phyloP scores from a whole-genome alignment of 495 filamentous ascomycete species.

The Xylaria castorea region DNA sequence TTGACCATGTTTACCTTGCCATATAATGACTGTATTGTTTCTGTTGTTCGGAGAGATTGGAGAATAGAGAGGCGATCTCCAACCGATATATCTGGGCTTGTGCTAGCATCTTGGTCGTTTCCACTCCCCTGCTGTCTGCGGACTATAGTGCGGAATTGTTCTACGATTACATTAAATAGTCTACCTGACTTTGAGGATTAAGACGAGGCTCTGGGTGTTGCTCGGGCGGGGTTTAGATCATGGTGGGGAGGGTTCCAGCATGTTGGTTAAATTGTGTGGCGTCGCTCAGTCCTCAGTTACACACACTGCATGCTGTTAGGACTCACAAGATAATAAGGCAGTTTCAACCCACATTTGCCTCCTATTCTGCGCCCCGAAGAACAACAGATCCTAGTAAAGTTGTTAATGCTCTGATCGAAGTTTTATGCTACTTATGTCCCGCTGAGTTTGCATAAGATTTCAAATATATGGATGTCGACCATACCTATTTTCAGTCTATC shows the following conservation, averaged over 20 bases:
- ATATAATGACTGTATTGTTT: constrained; percentile 12
- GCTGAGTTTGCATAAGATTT: no score
- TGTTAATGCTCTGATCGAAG: no score
- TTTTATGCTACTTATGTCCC: no score
- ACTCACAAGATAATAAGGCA: neutral
- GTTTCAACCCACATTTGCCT: neutral
- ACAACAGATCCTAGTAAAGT: no score
- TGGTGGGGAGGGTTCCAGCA: neutral
- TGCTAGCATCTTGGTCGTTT: neutral
- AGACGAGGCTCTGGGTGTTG: neutral
- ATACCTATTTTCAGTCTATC: no score
- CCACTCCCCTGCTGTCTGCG: neutral
- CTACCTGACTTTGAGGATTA: neutral
- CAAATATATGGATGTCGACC: no score
- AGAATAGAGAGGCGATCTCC: constrained; percentile 6
- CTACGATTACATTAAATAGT: neutral
- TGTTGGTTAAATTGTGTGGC: neutral
- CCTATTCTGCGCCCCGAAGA: no score
- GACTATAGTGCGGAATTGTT: neutral
- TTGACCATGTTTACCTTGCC: neutral
- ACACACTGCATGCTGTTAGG: neutral
- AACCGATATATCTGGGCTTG: constrained; percentile 9
- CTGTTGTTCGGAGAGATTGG: constrained; percentile 8
- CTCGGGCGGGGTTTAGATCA: neutral
- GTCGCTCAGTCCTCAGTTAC: neutral